These are phyloP conservation scores for Plasmodium adleri DNA, from an alignment of 169 alveolate genomes.

Conservation along the genomic window DNA sequence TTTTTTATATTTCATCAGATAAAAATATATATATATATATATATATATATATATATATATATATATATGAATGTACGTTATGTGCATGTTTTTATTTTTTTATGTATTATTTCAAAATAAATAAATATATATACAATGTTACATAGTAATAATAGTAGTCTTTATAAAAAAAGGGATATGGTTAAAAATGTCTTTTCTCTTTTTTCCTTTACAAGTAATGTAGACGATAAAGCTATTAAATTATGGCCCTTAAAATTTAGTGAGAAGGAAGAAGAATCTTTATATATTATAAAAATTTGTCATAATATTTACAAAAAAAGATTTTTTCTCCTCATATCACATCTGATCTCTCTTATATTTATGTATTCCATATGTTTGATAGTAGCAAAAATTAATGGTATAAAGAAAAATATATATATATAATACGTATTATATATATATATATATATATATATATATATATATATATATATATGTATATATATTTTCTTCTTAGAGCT, in stretches of 20 bases:
- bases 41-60: too few relatives aligned
- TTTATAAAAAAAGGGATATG: constrained; percentile 24
- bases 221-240: constrained; percentile 35
- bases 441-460: constrained; percentile 15
- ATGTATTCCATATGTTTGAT: constrained; percentile 62
- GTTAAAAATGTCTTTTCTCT: constrained; percentile 52
- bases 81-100: too few relatives aligned
- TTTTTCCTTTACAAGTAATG: constrained; percentile 60
- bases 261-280: constrained; percentile 51
- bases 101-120: too few relatives aligned
- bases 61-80: too few relatives aligned
- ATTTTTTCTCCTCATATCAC: constrained; percentile 43
- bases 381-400: constrained; percentile 66
- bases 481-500: constrained; percentile 24
- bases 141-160: too few relatives aligned
- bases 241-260: constrained; percentile 70
- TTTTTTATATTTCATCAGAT: too few relatives aligned
- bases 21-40: too few relatives aligned
- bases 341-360: constrained; percentile 49
- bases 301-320: constrained; percentile 55
- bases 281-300: constrained; percentile 46
- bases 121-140: too few relatives aligned
- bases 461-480: not conserved
- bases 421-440: constrained; percentile 16
- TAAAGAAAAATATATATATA: not conserved